Conservation (phyloP, 768 basidiomycete genomes). For the Fomitopsis pulvina region DNA sequence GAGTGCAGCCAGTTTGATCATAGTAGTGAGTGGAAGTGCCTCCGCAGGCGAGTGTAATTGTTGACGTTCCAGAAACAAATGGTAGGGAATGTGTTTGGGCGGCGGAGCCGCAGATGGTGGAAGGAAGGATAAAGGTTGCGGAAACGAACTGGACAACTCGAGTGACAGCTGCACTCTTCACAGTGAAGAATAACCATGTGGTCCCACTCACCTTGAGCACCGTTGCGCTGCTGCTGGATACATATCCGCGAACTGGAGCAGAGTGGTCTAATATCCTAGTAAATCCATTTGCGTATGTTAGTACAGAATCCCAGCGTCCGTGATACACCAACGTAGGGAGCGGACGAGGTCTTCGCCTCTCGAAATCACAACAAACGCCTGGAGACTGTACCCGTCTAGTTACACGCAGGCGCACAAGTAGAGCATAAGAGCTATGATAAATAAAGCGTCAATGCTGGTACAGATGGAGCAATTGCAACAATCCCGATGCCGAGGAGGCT, state of each 20-base stretch:
- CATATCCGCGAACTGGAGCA: too few species aligned
- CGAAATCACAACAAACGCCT: not conserved
- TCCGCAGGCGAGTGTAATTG: too few species aligned
- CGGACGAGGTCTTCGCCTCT: constrained; percentile 1
- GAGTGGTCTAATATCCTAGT: not conserved
- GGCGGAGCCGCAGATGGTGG: too few species aligned
- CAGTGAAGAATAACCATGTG: not conserved
- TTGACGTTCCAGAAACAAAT: too few species aligned
- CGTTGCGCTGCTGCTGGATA: too few species aligned
- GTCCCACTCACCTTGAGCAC: too few species aligned
- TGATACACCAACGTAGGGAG: constrained; percentile 1
- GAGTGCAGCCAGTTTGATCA: not conserved
- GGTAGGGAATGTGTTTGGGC: too few species aligned
- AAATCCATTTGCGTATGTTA: constrained; percentile 1
- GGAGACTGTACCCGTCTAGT: not conserved
- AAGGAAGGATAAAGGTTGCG: too few species aligned
- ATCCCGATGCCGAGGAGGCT: not conserved
- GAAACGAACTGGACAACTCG: too few species aligned
- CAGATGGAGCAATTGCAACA: not conserved
- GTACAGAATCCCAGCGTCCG: not conserved
- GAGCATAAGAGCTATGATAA: constrained; percentile 5
- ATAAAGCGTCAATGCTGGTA: constrained; percentile 7
- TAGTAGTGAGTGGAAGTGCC: too few species aligned
- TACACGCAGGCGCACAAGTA: not conserved
- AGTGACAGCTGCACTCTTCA: too few species aligned